phyloP scores from a whole-genome alignment of 371 early-diverging fungal species.

The Mucor velutinosus region DNA sequence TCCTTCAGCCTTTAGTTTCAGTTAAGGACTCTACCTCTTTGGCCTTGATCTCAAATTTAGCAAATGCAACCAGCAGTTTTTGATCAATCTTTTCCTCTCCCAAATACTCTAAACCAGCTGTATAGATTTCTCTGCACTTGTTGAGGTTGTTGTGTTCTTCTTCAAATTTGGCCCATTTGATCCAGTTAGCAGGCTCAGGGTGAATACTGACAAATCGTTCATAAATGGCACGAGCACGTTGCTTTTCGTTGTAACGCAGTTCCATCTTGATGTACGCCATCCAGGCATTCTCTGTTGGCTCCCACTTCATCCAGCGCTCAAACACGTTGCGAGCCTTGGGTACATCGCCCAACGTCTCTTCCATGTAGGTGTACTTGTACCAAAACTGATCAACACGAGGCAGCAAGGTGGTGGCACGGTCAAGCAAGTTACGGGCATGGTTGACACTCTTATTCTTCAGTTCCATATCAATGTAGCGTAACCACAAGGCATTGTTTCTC shows the following conservation, averaged over 20 bases:
- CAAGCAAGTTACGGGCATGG: constrained; percentile 91
- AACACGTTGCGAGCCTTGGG: constrained; percentile 91
- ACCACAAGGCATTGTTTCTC: constrained; percentile 84
- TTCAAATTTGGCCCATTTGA: constrained; percentile 95
- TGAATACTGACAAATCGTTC: constrained; percentile 87
- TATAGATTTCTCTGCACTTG: constrained; percentile 82
- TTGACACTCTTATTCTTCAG: constrained; percentile 93
- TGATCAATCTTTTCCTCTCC: constrained; percentile 91
- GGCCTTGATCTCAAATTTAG: constrained; percentile 89
- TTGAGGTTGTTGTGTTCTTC: constrained; percentile 78
- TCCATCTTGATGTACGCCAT: constrained; percentile 94
- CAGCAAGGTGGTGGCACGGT: constrained; percentile 86
- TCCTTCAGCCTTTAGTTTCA: background rate
- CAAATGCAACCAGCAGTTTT: constrained; percentile 91
- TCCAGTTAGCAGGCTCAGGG: constrained; percentile 95
- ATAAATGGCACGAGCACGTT: constrained; percentile 81
- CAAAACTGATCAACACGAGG: constrained; percentile 96
- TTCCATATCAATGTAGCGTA: constrained; percentile 96
- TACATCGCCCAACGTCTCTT: constrained; percentile 92
- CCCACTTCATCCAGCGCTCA: constrained; percentile 99
- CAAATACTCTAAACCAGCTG: constrained; percentile 84
- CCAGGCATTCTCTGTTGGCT: constrained; percentile 93
- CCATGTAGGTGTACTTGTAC: constrained; percentile 98
- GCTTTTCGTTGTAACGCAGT: constrained; percentile 82
- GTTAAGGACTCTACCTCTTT: constrained; percentile 64